These are phyloP conservation scores for Mesembryanthemum crystallinum DNA, from an alignment of 148 eudicot species.

Conservation along the genomic window DNA sequence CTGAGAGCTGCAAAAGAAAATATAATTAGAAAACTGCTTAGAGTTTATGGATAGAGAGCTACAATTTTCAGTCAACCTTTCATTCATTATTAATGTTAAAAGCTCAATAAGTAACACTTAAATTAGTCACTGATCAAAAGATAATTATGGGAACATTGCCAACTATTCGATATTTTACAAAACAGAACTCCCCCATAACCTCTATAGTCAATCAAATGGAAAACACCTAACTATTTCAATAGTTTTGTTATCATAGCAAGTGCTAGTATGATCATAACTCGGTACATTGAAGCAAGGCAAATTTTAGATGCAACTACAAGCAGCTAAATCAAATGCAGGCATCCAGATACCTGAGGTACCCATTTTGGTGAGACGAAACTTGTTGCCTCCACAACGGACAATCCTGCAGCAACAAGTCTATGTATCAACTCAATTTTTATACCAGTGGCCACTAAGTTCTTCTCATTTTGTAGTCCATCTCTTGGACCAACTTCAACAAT, in stretches of 20 bases:
- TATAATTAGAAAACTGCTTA: background rate
- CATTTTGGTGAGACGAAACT: conserved; percentile 98
- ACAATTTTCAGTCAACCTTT: too few relatives aligned
- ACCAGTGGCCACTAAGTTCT: conserved; percentile 66
- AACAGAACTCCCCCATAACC: too few relatives aligned
- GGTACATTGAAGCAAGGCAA: too few relatives aligned
- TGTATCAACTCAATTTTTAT: conserved; percentile 78
- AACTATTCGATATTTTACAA: background rate
- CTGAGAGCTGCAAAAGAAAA: conserved; percentile 64
- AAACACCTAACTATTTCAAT: too few relatives aligned
- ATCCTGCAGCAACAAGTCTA: conserved; percentile 74
- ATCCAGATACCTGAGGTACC: conserved; percentile 85
- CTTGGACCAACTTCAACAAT: conserved; percentile 99
- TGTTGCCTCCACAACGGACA: conserved; percentile 95
- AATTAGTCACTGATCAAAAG: background rate
- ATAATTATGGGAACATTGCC: background rate
- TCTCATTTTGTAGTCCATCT: conserved; percentile 97
- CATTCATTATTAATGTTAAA: too few relatives aligned
- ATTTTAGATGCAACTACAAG: background rate
- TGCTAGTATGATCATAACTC: too few relatives aligned
- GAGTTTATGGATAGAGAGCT: background rate
- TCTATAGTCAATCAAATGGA: too few relatives aligned
- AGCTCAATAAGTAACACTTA: too few relatives aligned
- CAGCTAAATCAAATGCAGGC: background rate
- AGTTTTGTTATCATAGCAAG: too few relatives aligned